These are phyloP conservation scores for Blastobotrys peoriensis DNA, from an alignment of 805 yeast genomes.

Conservation along the genomic window DNA sequence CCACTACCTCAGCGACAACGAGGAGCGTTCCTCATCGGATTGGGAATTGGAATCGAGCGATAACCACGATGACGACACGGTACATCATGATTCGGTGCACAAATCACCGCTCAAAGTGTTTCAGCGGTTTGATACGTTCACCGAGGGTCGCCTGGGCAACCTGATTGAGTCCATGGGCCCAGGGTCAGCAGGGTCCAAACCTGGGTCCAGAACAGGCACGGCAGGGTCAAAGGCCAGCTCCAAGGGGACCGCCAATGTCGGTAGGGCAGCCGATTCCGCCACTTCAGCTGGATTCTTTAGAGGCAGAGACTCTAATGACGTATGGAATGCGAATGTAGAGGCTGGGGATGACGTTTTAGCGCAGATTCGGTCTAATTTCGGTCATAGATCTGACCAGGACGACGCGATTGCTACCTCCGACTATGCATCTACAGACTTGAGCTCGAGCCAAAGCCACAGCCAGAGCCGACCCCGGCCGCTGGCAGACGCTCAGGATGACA, in stretches of 20 bases:
- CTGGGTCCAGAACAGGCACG: not conserved
- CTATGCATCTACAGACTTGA: not conserved
- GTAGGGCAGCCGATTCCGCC: not conserved
- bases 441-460: conserved; percentile 1
- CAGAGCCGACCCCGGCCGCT: conserved; percentile 1
- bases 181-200: not conserved
- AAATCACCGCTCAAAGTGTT: conserved; percentile 23
- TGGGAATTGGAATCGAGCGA: not conserved
- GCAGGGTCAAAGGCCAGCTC: no score
- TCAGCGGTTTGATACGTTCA: conserved; percentile 25
- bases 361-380: conserved; percentile 7
- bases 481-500: conserved; percentile 7
- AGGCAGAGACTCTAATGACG: conserved; percentile 26
- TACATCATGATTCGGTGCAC: not conserved
- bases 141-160: conserved; percentile 24
- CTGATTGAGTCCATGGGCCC: conserved; percentile 5
- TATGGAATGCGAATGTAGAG: conserved; percentile 16
- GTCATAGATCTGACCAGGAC: conserved; percentile 11
- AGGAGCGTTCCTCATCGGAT: not conserved
- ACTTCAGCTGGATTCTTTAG: conserved; percentile 18
- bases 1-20: not conserved
- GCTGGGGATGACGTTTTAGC: conserved; percentile 1
- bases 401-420: not conserved
- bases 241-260: not conserved
- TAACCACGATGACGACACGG: not conserved